Evolutionary conservation across 2,329 filamentous ascomycete genomes (phyloP), one percentile per base, ranked within the genome.

Genomic region (Parascedosporium putredinis): DNA sequence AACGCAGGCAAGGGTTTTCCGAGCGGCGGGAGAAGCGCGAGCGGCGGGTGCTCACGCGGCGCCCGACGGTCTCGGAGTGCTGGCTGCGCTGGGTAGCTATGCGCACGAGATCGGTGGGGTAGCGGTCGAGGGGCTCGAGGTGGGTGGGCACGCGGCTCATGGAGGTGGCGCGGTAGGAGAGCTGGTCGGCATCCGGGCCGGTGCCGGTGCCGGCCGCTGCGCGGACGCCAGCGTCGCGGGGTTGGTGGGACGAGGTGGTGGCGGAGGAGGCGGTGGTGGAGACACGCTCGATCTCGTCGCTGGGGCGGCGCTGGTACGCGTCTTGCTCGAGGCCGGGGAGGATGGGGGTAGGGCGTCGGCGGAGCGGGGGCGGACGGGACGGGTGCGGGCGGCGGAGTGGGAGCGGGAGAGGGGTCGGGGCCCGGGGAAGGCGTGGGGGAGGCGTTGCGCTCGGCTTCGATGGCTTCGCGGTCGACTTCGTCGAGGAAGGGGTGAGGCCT

Each of bases 41-140:
- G 12, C 20, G 12, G 22, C 46, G 10, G 2, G 33, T 42, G 46
- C 64, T 68, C 50, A 58, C 58, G 54, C 63, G 64, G 25, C 71
- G 66, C 53, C 86, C 86, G n/a, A 90, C 85, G 2, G 86, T 90
- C 49, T 68, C 75, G 54, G 72, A 78, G 62, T 89, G 84, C 63
- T 89, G 85, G 55, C 79, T 84, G 46, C 78, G 70, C 31, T 79
- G 76, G 3, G 86, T 88, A 43, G 83, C 75, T 54, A 90, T 88
- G 33, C 86, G 78, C 61, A 77, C 79, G 52, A 90, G 69, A 49
- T 78, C 82, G 7, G 84, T 87, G 16, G 78, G 77, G 55, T 86
- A 77, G 51, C 82, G 73, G 61, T 87, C 84, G 34, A 88, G 72
- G 33, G 36, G 36, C 59, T 88, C 84, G 56, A 71, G 68, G 54